Conservation (phyloP, 345 rosid genomes). For the Mercurialis annua region DNA sequence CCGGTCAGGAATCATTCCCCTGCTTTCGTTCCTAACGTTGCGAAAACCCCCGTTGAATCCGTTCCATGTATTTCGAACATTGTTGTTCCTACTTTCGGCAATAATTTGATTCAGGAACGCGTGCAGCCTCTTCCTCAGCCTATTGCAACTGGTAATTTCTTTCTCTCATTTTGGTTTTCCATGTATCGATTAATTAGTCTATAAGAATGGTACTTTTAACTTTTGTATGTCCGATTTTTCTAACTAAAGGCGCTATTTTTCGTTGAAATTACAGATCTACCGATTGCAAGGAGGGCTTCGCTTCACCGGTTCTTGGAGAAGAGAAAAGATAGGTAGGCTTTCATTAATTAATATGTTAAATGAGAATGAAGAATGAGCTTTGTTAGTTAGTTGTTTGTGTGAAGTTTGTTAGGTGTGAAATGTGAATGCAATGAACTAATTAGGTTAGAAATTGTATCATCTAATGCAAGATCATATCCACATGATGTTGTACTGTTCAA, state of each 20-base stretch:
- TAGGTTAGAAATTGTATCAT: background rate
- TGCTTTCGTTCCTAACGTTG: conserved; percentile 15
- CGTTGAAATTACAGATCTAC: conserved; percentile 54
- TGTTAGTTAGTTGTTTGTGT: background rate
- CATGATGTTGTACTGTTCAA: background rate
- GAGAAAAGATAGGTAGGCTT: conserved; percentile 83
- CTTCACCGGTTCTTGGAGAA: conserved; percentile 90
- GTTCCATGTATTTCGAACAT: conserved; percentile 23
- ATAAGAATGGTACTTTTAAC: background rate
- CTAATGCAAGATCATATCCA: background rate
- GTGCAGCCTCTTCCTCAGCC: conserved; percentile 36
- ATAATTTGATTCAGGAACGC: conserved; percentile 34
- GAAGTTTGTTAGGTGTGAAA: background rate
- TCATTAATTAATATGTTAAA: background rate
- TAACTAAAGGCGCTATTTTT: background rate
- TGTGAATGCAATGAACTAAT: background rate
- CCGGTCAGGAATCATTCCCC: conserved; percentile 2
- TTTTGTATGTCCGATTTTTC: background rate
- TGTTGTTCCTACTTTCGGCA: conserved; percentile 32
- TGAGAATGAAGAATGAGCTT: background rate
- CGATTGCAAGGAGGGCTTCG: conserved; percentile 89
- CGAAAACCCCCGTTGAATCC: conserved; percentile 32
- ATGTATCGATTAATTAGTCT: background rate
- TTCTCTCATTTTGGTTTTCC: background rate
- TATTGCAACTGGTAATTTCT: conserved; percentile 47